A percentile compares a stretch with the other conserved stretches of the same genome.
Conservation (phyloP, 768 basidiomycete species). For the Mycena pura region DNA sequence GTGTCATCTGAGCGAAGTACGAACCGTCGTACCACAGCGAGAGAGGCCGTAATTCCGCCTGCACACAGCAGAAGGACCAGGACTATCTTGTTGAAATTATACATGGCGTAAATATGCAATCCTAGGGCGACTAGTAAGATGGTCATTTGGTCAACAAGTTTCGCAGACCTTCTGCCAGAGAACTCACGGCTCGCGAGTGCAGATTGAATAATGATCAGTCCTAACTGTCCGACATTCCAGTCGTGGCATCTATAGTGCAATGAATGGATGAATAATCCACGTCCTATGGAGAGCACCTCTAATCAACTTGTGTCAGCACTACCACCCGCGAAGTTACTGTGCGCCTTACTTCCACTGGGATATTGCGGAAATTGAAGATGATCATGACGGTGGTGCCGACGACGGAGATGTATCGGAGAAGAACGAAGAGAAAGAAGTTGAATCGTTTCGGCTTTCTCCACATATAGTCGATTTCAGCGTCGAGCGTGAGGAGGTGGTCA, state of each 20-base stretch:
- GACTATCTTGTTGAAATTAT: constrained; percentile 2
- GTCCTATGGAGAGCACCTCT: not conserved
- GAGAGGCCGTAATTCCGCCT: not conserved
- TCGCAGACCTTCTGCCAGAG: too few relatives aligned
- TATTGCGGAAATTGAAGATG: not conserved
- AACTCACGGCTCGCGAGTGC: not conserved
- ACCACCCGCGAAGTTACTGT: not conserved
- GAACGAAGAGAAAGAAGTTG: constrained; percentile 5
- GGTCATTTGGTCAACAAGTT: not conserved
- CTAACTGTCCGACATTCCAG: not conserved
- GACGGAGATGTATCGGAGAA: constrained; percentile 1
- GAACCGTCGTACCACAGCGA: not conserved
- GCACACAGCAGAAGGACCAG: not conserved
- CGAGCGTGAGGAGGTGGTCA: constrained; percentile 8
- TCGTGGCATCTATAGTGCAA: not conserved
- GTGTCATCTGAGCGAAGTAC: too few relatives aligned
- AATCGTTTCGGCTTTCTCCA: constrained; percentile 4
- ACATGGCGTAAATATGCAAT: constrained; percentile 11
- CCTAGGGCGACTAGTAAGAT: not conserved
- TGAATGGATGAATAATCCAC: too few relatives aligned
- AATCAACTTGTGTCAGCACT: too few relatives aligned
- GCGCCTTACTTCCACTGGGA: not conserved
- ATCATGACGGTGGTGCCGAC: not conserved
- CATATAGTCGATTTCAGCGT: not conserved
- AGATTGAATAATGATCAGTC: not conserved